Evolutionary conservation across 768 basidiomycete species (phyloP), one percentile per base, ranked within the genome.

Genomic region (Cantharellus anzutake): DNA sequence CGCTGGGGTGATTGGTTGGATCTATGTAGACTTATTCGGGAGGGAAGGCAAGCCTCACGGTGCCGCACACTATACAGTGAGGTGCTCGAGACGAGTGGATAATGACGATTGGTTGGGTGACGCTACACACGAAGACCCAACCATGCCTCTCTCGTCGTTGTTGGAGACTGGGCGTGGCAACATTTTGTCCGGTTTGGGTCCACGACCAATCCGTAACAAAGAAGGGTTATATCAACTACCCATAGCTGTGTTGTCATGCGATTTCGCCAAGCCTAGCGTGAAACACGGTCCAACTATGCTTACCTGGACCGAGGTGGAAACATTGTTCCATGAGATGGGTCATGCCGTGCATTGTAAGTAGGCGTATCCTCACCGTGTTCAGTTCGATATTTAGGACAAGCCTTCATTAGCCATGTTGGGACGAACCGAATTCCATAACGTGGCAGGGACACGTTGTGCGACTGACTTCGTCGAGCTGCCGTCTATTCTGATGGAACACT

Each of bases 381-480:
- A 11, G 29, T 29, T 48, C 29, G 44, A 48, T 48, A 29, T 48
- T 48, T 48, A 48, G 44, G 44, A 48, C 11, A 48, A 11, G 11
- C 50, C 52, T 50, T 57, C 29, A 53, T 42, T 11, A 98, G 94
- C 96, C 0, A 99, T 99, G 96, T 84, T 98, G 63, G 94, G 94
- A 51, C 78, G 88, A 52, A 98, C 93, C 4, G 92, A 93, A 66
- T 96, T 94, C 67, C 94, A 98, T 69, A 98, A 97, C 67, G 92
- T 98, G 3, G 83, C 93, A 0, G 96, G 96, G 14, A 99, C 96
- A 1, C 87, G 96, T 20, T 96, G 92, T 68, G 89, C 96, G 0
- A 99, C 96, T 0, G 96, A 99, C 68, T 96, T 99, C 66, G 94
- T 97, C 60, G 96, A 99, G 68, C 75, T 99, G 3, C 96, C 96